Conservation (phyloP, 345 rosid genomes). For the Populus ilicifolia region DNA sequence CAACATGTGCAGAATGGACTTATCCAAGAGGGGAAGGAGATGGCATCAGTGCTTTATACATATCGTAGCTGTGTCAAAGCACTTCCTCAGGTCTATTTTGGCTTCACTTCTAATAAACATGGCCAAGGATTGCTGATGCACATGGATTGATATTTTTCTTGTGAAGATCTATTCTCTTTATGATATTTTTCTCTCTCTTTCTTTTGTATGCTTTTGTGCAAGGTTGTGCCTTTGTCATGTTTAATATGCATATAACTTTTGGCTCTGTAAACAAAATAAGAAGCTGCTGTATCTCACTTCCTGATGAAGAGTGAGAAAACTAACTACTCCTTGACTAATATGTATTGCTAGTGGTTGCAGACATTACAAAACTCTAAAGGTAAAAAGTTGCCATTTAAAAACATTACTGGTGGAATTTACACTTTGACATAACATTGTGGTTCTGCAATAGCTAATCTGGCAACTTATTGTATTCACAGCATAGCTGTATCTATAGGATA, state of each 20-base stretch:
- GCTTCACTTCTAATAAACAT: not conserved
- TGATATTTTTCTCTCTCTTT: not conserved
- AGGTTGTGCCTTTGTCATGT: no score
- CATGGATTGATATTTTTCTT: not conserved
- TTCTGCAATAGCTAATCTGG: not conserved
- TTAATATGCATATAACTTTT: no score
- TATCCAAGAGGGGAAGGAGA: slow-evolving; percentile 93
- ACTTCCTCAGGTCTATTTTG: slow-evolving; percentile 76
- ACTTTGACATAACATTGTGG: not conserved
- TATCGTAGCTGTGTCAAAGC: slow-evolving; percentile 99
- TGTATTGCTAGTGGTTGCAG: no score
- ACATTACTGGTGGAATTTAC: no score
- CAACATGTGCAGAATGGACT: slow-evolving; percentile 63
- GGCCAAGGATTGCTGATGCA: not conserved
- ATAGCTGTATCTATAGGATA: no score
- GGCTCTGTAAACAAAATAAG: no score
- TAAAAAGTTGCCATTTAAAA: no score
- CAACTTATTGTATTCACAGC: not conserved
- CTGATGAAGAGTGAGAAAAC: no score
- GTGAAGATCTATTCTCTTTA: no score
- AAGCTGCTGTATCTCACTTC: no score
- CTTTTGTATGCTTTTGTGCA: not conserved
- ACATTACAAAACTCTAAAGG: no score
- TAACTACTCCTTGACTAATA: no score
- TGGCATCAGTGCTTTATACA: slow-evolving; percentile 93